Percentiles rank a stretch among this genome's conserved stretches.
These are phyloP conservation scores for Dicorynia guianensis DNA, from an alignment of 306 rosid species.

Conservation along the genomic window DNA sequence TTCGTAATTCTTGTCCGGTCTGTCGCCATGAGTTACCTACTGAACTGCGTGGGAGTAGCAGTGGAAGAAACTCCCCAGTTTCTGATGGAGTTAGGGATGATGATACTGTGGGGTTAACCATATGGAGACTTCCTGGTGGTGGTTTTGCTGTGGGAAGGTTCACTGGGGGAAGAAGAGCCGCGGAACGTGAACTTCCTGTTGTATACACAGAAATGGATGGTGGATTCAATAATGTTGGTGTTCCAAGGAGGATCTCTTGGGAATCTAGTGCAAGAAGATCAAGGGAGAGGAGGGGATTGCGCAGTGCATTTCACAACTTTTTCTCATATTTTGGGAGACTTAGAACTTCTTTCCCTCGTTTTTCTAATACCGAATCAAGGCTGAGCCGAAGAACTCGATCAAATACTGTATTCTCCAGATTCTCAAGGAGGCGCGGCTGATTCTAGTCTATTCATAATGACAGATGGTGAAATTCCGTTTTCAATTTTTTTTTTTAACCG, in stretches of 20 bases:
- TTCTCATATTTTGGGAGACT: slow-evolving; percentile 63
- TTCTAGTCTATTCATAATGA: slow-evolving; percentile 40
- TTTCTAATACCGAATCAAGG: slow-evolving; percentile 38
- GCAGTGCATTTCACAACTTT: slow-evolving; percentile 48
- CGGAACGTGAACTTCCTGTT: slow-evolving; percentile 62
- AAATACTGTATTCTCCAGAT: slow-evolving; percentile 45
- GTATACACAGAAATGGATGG: slow-evolving; percentile 82
- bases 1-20: slow-evolving; percentile 76
- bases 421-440: slow-evolving; percentile 50
- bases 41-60: background rate
- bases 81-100: slow-evolving; percentile 23
- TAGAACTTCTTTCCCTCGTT: slow-evolving; percentile 52
- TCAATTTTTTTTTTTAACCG: background rate
- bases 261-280: slow-evolving; percentile 48
- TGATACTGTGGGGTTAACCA: slow-evolving; percentile 60
- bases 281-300: slow-evolving; percentile 51
- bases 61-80: no score
- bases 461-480: slow-evolving; percentile 44
- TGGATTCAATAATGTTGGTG: slow-evolving; percentile 53
- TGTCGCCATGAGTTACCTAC: slow-evolving; percentile 52
- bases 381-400: slow-evolving; percentile 45
- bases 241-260: slow-evolving; percentile 69
- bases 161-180: slow-evolving; percentile 50
- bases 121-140: slow-evolving; percentile 84
- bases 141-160: slow-evolving; percentile 79